Conservation (phyloP, 257 asterid species). For the Salvia rosmarinus region DNA sequence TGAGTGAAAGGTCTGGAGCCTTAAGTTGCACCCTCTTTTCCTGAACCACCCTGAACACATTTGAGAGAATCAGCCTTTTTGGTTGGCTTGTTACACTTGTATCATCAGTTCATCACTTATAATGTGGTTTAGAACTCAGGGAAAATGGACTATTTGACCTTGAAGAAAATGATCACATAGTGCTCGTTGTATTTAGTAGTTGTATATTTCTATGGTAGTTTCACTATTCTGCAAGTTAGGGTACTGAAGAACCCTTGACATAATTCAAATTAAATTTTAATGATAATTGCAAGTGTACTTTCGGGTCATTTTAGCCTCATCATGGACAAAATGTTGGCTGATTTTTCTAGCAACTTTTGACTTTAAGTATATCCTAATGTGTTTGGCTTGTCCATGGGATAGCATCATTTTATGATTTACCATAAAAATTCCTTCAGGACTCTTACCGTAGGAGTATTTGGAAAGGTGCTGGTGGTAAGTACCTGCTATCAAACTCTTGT, state of each 20-base stretch:
- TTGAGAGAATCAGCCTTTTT: neutral
- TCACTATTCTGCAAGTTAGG: neutral
- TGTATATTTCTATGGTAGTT: neutral
- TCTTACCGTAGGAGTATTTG: neutral
- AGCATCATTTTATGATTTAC: neutral
- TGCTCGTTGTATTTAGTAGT: neutral
- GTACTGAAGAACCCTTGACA: neutral
- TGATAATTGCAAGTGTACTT: neutral
- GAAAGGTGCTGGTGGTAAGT: neutral
- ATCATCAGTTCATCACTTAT: neutral
- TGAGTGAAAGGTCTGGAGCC: neutral
- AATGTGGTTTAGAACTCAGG: neutral
- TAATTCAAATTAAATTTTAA: neutral
- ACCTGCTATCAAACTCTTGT: neutral
- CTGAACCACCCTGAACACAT: neutral
- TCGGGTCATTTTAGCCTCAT: neutral
- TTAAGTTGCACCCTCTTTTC: slow-evolving; percentile 3
- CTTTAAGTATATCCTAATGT: neutral
- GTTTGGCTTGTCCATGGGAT: neutral
- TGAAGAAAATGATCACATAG: neutral
- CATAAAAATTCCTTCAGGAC: neutral
- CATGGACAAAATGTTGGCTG: neutral
- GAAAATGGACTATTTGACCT: neutral
- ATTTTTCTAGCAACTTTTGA: neutral
- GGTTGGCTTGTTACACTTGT: no score